A percentile compares a stretch with the other conserved stretches of the same genome.
Evolutionary conservation across 805 yeast genomes (phyloP).

Genomic region (Henningerozyma blattae): DNA sequence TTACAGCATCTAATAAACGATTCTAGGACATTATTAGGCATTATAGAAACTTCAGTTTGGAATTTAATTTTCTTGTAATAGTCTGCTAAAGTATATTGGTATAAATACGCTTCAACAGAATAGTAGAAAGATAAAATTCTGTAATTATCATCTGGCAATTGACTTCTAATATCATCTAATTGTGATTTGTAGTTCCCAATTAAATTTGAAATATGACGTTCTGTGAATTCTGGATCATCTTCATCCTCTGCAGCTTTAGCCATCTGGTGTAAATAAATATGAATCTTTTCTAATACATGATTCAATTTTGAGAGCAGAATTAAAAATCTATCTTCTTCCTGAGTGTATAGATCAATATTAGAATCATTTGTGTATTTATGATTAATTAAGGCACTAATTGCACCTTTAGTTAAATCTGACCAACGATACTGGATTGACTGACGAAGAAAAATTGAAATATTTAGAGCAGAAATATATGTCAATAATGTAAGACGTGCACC

Average conservation of each 20-base stretch:
- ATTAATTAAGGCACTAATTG: conserved; percentile 7
- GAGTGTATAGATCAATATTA: conserved; percentile 1
- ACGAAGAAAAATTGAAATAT: conserved; percentile 53
- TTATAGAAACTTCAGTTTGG: too few relatives aligned
- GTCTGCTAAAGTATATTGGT: conserved; percentile 37
- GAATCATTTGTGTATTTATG: not conserved
- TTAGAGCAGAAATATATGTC: conserved; percentile 50
- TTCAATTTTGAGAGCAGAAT: conserved; percentile 50
- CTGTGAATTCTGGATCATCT: conserved; percentile 9
- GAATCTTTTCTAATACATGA: conserved; percentile 49
- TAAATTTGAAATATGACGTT: conserved; percentile 7
- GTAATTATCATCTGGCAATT: conserved; percentile 29
- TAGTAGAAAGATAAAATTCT: conserved; percentile 39
- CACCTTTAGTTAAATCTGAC: conserved; percentile 28
- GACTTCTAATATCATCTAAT: conserved; percentile 29
- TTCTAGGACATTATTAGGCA: conserved; percentile 7
- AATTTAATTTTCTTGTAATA: conserved; percentile 9
- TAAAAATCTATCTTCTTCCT: conserved; percentile 32
- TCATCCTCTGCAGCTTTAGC: conserved; percentile 6
- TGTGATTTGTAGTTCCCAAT: conserved; percentile 37
- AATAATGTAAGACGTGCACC: conserved; percentile 28
- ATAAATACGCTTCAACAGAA: conserved; percentile 57
- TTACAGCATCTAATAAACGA: conserved; percentile 40
- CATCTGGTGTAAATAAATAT: conserved; percentile 34
- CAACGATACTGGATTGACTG: conserved; percentile 51